These are phyloP conservation scores for Trametes pubescens DNA, from an alignment of 1,284 basidiomycete species.

Conservation along the genomic window DNA sequence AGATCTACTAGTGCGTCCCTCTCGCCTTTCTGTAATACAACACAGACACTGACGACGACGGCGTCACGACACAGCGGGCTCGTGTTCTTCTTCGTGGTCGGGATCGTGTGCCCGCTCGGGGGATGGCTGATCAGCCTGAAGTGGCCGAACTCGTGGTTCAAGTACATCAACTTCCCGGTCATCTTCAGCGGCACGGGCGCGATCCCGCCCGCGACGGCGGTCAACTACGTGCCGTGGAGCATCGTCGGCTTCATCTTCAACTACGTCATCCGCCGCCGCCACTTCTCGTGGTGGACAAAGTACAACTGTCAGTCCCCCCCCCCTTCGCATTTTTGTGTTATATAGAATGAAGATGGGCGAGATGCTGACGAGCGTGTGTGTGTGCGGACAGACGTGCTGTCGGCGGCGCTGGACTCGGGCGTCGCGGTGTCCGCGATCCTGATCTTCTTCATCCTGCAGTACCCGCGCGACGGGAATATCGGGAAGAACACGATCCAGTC, in stretches of 20 bases:
- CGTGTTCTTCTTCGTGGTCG: slow-evolving; percentile 66
- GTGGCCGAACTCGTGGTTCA: slow-evolving; percentile 54
- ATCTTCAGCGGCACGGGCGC: slow-evolving; percentile 59
- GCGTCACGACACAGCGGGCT: slow-evolving; percentile 39
- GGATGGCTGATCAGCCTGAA: slow-evolving; percentile 49
- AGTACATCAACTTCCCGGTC: slow-evolving; percentile 61
- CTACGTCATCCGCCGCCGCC: slow-evolving; percentile 56
- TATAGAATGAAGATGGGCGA: too few species aligned
- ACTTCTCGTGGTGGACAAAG: slow-evolving; percentile 64
- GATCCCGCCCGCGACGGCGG: slow-evolving; percentile 59
- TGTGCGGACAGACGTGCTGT: slow-evolving; percentile 53
- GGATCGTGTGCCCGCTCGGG: slow-evolving; percentile 53
- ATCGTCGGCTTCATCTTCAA: slow-evolving; percentile 63
- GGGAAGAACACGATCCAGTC: slow-evolving; percentile 58
- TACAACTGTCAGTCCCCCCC: slow-evolving; percentile 49
- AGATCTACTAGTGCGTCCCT: slow-evolving; percentile 44
- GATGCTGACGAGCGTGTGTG: background rate
- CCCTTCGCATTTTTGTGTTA: too few species aligned
- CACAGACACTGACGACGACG: background rate
- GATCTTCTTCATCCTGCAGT: slow-evolving; percentile 76
- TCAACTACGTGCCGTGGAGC: slow-evolving; percentile 59
- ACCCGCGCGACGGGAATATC: slow-evolving; percentile 68
- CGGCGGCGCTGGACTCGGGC: slow-evolving; percentile 68
- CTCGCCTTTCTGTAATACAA: too few species aligned
- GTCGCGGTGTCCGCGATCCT: slow-evolving; percentile 64